Conservation (phyloP, 2,329 filamentous ascomycete genomes). For the Fusarium pilosicola region DNA sequence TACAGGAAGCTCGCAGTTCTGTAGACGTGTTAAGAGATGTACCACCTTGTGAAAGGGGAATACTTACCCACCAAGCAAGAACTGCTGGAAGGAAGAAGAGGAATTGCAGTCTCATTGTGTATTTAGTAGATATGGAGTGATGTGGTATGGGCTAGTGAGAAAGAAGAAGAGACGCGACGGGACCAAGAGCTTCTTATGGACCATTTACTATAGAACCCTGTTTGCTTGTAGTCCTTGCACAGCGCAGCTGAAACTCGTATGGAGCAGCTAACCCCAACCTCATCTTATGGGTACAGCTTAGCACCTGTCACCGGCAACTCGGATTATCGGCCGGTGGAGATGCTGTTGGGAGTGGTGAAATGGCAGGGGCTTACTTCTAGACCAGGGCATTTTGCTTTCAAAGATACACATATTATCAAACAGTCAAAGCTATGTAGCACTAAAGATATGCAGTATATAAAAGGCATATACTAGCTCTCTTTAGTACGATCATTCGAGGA, state of each 20-base stretch:
- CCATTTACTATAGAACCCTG: not conserved
- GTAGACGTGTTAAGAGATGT: not conserved
- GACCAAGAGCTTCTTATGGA: not conserved
- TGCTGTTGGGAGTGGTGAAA: not conserved
- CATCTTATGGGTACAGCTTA: not conserved
- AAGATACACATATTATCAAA: no score
- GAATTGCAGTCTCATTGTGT: not conserved
- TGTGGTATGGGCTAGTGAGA: not conserved
- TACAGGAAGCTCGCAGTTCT: not conserved
- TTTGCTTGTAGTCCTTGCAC: not conserved
- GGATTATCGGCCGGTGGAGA: not conserved
- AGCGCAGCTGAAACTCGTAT: not conserved
- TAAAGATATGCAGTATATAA: no score
- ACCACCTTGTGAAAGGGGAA: not conserved
- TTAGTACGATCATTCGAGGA: not conserved
- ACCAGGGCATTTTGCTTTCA: no score
- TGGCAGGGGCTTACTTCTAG: not conserved
- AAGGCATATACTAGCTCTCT: no score
- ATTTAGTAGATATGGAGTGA: not conserved
- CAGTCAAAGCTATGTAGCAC: no score
- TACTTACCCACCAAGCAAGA: not conserved
- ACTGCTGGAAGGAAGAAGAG: not conserved
- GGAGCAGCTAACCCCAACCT: not conserved
- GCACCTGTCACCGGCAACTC: not conserved
- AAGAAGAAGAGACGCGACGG: not conserved